Evolutionary conservation across 2,329 filamentous ascomycete species (phyloP).

Genomic region (Aspergillus vadensis): DNA sequence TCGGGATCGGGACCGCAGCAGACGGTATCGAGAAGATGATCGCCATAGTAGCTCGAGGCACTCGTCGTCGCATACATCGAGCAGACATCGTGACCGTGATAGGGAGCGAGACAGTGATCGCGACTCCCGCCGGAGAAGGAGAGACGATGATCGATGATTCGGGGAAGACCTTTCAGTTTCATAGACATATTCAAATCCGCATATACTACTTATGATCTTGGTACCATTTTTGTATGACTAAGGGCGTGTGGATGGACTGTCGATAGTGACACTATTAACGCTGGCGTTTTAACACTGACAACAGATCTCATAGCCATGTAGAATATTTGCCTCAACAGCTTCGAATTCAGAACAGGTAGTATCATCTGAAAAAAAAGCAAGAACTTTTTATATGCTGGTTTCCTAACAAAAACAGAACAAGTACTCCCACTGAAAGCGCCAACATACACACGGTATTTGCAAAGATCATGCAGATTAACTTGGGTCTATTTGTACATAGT

Average conservation of each 20-base stretch:
- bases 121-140: slow-evolving; percentile 34
- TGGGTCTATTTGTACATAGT: slow-evolving; percentile 25
- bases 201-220: neutral
- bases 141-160: slow-evolving; percentile 27
- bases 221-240: neutral
- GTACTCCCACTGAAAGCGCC: slow-evolving; percentile 25
- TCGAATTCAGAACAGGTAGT: slow-evolving; percentile 1
- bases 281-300: neutral
- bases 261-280: neutral
- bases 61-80: slow-evolving; percentile 36
- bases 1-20: slow-evolving; percentile 33
- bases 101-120: slow-evolving; percentile 32
- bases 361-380: slow-evolving; percentile 1
- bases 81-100: slow-evolving; percentile 28
- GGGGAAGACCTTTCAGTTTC: neutral
- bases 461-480: slow-evolving; percentile 13
- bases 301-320: neutral
- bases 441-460: slow-evolving; percentile 12
- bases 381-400: slow-evolving; percentile 19
- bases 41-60: slow-evolving; percentile 33
- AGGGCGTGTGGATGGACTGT: neutral
- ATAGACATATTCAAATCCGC: neutral
- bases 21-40: slow-evolving; percentile 34
- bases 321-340: neutral
- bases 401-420: slow-evolving; percentile 13